Base-by-base conservation (phyloP, 2,329 filamentous ascomycete species). In the Cercospora sp. region DNA sequence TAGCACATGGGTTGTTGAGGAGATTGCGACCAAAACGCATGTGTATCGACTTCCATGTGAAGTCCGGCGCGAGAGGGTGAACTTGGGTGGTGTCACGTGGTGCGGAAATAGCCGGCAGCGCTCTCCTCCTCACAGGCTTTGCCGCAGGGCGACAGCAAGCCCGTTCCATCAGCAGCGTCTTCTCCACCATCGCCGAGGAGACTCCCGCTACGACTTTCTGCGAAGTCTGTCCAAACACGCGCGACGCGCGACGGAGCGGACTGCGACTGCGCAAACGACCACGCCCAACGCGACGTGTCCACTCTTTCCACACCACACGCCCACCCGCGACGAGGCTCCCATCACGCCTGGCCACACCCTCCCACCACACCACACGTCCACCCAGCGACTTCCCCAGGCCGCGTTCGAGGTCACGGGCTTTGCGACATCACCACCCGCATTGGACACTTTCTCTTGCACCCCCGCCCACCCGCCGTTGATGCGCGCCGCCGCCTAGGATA, bases 131-230 rank as follows among this genome's bases (percentile, higher is more conserved):
- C 51, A 57, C 62, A 59, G 55, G 55, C 55, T 59, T 59, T 59
- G 55, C 55, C 28, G 55, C 30, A 59, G 55, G 55, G 28, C 62
- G 53, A 58, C 61, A 45, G 61, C 62, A 58, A 59, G 55, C 30
- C 51, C 51, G 61, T 64, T 57, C 61, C 42, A 64, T 64, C 62
- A 58, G 48, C 62, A 42, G 23, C 53, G 51, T 53, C 45, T 55
- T 63, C 62, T 64, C 62, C 62, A 68, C 60, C 66, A 68, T 64
- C 66, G 48, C 66, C 61, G 57, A 53, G 62, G 62, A 64, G 48
- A 55, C 63, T 60, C 60, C 51, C 60, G 62, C 62, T 64, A 59
- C 51, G 51, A 59, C 62, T 58, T 58, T 64, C 62, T 64, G 53
- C 62, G 48, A 28, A 58, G 55, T 59, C 55, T 31, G 31, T 23